phyloP scores from a whole-genome alignment of 2,329 filamentous ascomycete genomes.

The Fusarium camptoceras region DNA sequence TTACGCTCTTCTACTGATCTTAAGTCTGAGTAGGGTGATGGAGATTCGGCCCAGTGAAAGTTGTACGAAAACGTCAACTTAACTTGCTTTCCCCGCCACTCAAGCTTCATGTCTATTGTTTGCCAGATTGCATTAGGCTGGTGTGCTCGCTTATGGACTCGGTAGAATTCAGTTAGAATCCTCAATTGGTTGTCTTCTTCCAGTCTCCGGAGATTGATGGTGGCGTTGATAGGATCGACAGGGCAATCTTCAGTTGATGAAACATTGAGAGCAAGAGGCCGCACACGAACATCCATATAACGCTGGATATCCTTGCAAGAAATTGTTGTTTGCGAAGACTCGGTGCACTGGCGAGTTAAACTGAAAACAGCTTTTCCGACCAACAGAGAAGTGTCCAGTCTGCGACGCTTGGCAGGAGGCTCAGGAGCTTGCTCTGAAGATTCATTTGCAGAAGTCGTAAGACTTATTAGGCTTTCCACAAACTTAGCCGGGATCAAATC shows the following conservation, averaged over 20 bases:
- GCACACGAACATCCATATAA: constrained; percentile 35
- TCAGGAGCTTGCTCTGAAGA: constrained; percentile 18
- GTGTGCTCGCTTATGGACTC: constrained; percentile 16
- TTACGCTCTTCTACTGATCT: constrained; percentile 48
- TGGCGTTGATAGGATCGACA: constrained; percentile 8
- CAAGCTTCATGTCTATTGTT: constrained; percentile 48
- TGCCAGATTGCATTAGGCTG: constrained; percentile 53
- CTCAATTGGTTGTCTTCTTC: constrained; percentile 38
- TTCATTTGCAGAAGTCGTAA: constrained; percentile 36
- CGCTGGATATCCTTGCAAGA: constrained; percentile 38
- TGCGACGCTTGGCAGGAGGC: constrained; percentile 50
- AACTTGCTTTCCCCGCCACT: constrained; percentile 43
- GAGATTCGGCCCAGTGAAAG: constrained; percentile 59
- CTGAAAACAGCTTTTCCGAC: constrained; percentile 43
- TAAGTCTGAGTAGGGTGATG: constrained; percentile 48
- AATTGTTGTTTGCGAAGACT: constrained; percentile 10
- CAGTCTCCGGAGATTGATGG: constrained; percentile 40
- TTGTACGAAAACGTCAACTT: constrained; percentile 50
- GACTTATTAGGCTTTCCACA: constrained; percentile 35
- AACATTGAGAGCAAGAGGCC: constrained; percentile 30
- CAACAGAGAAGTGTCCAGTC: constrained; percentile 29
- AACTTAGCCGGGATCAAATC: constrained; percentile 45
- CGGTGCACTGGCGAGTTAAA: constrained; percentile 45
- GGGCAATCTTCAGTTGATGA: constrained; percentile 23
- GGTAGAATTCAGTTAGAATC: neutral